Evolutionary conservation across 768 basidiomycete genomes (phyloP).

Genomic region (Lentinula boryana): DNA sequence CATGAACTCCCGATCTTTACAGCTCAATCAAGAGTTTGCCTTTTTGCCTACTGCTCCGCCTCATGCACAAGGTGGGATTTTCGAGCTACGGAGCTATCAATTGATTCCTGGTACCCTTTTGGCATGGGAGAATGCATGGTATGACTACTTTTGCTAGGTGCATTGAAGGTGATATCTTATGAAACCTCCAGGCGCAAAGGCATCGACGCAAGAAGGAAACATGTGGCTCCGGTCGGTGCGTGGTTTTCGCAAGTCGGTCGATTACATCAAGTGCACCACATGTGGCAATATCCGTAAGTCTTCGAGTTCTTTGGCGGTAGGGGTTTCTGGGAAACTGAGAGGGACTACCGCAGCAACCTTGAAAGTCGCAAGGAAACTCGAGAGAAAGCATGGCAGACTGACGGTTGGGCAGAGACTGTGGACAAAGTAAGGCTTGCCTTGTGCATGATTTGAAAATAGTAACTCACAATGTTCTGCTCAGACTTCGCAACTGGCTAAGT

Average conservation of each 20-base stretch:
- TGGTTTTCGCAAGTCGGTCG: slow-evolving; percentile 89
- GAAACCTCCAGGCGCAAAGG: slow-evolving; percentile 67
- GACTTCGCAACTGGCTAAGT: slow-evolving; percentile 83
- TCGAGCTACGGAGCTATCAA: slow-evolving; percentile 88
- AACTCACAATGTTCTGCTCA: slow-evolving; percentile 22
- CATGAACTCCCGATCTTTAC: slow-evolving; percentile 64
- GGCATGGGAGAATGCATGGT: slow-evolving; percentile 97
- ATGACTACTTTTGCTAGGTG: slow-evolving; percentile 9
- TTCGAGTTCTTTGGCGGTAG: neutral
- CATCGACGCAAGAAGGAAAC: slow-evolving; percentile 87
- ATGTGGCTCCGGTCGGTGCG: slow-evolving; percentile 82
- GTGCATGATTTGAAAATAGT: too few species aligned
- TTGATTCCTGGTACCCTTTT: slow-evolving; percentile 84
- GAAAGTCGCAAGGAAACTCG: slow-evolving; percentile 78
- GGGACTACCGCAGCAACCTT: slow-evolving; percentile 43
- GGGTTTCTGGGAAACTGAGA: slow-evolving; percentile 6
- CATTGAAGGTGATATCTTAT: too few species aligned
- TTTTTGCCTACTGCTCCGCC: slow-evolving; percentile 92
- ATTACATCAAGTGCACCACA: slow-evolving; percentile 86
- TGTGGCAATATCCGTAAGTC: slow-evolving; percentile 94
- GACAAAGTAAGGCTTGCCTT: slow-evolving; percentile 53
- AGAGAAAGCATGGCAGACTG: slow-evolving; percentile 89
- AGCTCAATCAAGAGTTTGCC: slow-evolving; percentile 90
- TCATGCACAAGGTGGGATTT: slow-evolving; percentile 81
- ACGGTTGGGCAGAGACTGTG: slow-evolving; percentile 94